Evolutionary conservation across 495 filamentous ascomycete genomes (phyloP), one percentile per base, ranked within the genome.

Genomic region (Eremomyces bilateralis): DNA sequence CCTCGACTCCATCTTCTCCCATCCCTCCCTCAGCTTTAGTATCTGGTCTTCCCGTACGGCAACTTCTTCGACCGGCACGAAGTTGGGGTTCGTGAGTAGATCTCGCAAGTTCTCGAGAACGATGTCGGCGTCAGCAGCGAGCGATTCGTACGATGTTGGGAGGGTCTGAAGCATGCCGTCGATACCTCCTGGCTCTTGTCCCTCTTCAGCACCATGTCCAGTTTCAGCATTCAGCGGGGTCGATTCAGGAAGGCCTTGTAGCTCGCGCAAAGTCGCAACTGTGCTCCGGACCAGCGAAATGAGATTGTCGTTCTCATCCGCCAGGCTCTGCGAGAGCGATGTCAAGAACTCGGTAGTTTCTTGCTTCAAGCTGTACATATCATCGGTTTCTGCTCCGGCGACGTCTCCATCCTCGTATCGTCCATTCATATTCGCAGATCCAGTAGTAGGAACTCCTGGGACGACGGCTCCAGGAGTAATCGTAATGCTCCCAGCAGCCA

Each of bases 271-370:
- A 2, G 67, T 78, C 8, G 67, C 58, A 4, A 82, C 57, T 2
- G 79, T 79, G 31, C 69, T 65, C 35, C 76, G 61, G 15, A 91
- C 59, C 27, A 94, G 61, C 1, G 60, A 61, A 5, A 88, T 73
- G 16, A 97, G 48, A 1, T 67, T 65, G 50, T 95, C 88, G 42
- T 97, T 97, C 52, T 97, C 88, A 44, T 93, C 83, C 42, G 83
- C 91, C 22, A 95, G 57, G 12, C 70, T 73, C 56, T 83, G 80
- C 15, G 80, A 80, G 38, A 95, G 56, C 47, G 84, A 70, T 1
- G 88, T 91, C 30, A 97, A 59, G 51, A 93, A 95, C 31, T 81
- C 78, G 15, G 81, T 84, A 3, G 88, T 93, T 56, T 95, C 90
- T 43, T 76, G 67, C 36, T 71, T 67, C 39, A 95, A 52, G 44